Evolutionary conservation across 306 rosid genomes (phyloP).

Genomic region (Glycine tomentella): DNA sequence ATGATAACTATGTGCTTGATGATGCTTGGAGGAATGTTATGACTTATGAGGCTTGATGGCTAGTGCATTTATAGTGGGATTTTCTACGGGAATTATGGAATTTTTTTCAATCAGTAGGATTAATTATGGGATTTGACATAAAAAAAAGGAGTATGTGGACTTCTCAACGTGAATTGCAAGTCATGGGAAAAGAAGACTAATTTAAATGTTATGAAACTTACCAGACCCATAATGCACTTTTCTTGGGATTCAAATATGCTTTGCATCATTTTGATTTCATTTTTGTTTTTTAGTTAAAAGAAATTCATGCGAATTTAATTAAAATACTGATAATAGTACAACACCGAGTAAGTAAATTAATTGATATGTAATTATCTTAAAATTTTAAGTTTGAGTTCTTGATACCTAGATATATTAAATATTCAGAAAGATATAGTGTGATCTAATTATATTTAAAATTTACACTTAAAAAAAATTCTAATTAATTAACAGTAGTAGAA

Average conservation of each 20-base stretch:
- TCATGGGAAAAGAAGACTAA: not conserved
- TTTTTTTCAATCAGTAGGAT: not conserved
- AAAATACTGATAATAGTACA: no score
- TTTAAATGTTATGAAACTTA: no score
- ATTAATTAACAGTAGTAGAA: no score
- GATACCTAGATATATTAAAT: no score
- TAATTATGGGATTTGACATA: not conserved
- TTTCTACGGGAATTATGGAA: conserved; percentile 5
- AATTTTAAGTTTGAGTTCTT: no score
- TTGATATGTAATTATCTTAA: no score
- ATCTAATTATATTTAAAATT: no score
- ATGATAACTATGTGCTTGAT: not conserved
- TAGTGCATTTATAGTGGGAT: conserved; percentile 48
- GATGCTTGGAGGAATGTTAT: conserved; percentile 25
- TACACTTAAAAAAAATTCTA: no score
- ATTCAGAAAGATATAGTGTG: no score
- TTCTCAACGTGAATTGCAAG: conserved; percentile 20
- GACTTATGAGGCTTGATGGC: conserved; percentile 31
- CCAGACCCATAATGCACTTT: not conserved
- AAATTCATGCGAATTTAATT: no score
- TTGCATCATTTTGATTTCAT: not conserved
- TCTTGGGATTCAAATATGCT: not conserved
- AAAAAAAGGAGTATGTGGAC: not conserved
- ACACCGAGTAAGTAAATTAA: no score
- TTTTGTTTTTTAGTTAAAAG: not conserved